Conservation (phyloP, 2,329 filamentous ascomycete genomes). For the Alternaria sp. region DNA sequence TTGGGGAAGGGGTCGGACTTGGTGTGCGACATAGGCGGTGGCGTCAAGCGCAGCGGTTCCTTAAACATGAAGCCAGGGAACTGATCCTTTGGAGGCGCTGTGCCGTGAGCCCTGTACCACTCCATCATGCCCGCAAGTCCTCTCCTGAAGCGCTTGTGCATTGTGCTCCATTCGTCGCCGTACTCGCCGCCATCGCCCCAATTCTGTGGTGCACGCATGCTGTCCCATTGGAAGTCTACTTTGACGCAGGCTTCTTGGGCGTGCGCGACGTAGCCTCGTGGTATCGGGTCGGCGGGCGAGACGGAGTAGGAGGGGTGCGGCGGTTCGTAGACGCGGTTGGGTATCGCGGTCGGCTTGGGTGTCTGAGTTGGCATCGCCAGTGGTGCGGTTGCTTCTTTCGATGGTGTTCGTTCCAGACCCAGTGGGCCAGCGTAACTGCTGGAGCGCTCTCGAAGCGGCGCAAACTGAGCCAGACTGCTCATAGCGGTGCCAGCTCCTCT, state of each 20-base stretch:
- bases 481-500: slow-evolving; percentile 33
- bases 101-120: slow-evolving; percentile 73
- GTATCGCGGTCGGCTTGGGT: slow-evolving; percentile 20
- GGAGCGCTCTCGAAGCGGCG: slow-evolving; percentile 54
- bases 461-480: slow-evolving; percentile 48
- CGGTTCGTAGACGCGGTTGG: slow-evolving; percentile 66
- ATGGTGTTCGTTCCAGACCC: slow-evolving; percentile 30
- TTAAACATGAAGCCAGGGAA: slow-evolving; percentile 42
- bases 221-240: slow-evolving; percentile 97
- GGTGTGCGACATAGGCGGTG: slow-evolving; percentile 22
- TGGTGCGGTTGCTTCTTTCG: slow-evolving; percentile 31
- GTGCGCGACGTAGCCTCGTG: slow-evolving; percentile 86
- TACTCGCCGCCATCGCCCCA: slow-evolving; percentile 90
- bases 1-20: slow-evolving; percentile 39
- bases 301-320: slow-evolving; percentile 85
- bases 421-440: slow-evolving; percentile 48
- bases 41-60: slow-evolving; percentile 23
- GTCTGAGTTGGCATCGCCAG: slow-evolving; percentile 14
- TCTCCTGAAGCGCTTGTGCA: slow-evolving; percentile 88
- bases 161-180: slow-evolving; percentile 93
- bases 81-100: slow-evolving; percentile 40
- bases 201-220: slow-evolving; percentile 75
- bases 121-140: slow-evolving; percentile 80
- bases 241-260: slow-evolving; percentile 84
- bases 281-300: slow-evolving; percentile 80